Base-by-base conservation (phyloP, 305 asterid genomes). In the Solanum aculeatissimum region DNA sequence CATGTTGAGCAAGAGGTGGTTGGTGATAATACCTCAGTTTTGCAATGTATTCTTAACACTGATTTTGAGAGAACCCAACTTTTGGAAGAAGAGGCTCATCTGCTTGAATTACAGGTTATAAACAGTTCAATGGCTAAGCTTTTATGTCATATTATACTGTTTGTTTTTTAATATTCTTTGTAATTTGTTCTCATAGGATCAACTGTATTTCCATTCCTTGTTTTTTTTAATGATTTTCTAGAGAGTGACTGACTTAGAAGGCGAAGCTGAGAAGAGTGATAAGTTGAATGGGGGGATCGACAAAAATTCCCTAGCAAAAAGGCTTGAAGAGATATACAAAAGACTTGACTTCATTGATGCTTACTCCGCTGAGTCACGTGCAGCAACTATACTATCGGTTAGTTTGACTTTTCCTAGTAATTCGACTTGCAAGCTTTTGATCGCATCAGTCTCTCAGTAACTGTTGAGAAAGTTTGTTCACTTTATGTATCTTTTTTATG, bases 1-100 rank as follows among this genome's bases (percentile, higher is more conserved):
- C 99, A 97, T 77, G 99, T 95, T 72, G 99, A 97, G 90, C 99
- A 97, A 92, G 99, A 97, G 91, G 99, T 97, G 82, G 95, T 80
- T 90, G 99, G 99, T n/a, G 98, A 97, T 89, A 86, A 91, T 89
- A 93, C 91, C 86, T 68, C 93, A 27, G 99, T 94, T 49, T 86
- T 97, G 94, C 97, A 97, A 89, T 97, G 99, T 86, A 97, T 97
- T 82, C 95, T 97, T 55, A 94, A 94, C 86, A 51, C 98, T 86
- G 99, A 97, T 85, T 86, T 91, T 85, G 99, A 97, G 90, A 92
- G 99, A 90, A 88, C 87, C 86, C 92, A 88, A 84, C 98, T 97
- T 87, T 89, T 97, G 86, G 98, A 92, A 71, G 99, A 96, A 92
- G 99, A 97, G 91, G 87, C 91, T 72, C 93, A 81, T 84, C 91